phyloP scores from a whole-genome alignment of 768 basidiomycete species.

The Tubosaeta sp. region DNA sequence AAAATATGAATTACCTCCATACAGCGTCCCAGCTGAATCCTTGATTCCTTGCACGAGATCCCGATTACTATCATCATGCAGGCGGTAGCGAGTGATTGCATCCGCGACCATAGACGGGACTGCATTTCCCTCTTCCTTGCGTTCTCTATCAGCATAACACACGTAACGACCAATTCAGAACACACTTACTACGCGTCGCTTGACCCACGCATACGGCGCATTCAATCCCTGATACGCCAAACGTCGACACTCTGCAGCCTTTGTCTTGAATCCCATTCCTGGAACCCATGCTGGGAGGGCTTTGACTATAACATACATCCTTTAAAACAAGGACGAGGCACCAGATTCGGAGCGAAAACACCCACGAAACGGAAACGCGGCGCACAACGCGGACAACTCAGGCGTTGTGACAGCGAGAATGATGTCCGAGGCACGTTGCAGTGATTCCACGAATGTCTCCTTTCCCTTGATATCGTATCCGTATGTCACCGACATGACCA shows the following conservation, averaged over 20 bases:
- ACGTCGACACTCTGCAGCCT: conserved; percentile 8
- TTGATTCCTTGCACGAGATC: conserved; percentile 12
- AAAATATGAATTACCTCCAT: conserved; percentile 10
- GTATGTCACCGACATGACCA: conserved; percentile 19
- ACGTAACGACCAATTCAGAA: neutral
- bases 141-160: neutral
- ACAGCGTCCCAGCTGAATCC: conserved; percentile 15
- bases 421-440: conserved; percentile 11
- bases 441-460: conserved; percentile 6
- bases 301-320: conserved; percentile 7
- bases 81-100: conserved; percentile 3
- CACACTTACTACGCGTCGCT: conserved; percentile 2
- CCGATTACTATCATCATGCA: neutral
- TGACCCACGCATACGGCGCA: conserved; percentile 10
- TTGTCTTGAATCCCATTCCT: conserved; percentile 19
- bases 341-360: neutral
- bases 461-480: conserved; percentile 10
- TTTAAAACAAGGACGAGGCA: neutral
- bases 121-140: conserved; percentile 5
- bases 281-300: conserved; percentile 25
- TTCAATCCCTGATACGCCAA: conserved; percentile 5
- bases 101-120: conserved; percentile 14
- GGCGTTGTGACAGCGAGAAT: conserved; percentile 1
- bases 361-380: conserved; percentile 11
- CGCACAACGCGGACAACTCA: conserved; percentile 1